phyloP scores from a whole-genome alignment of 257 asterid species.

The Solanum dulcamara region DNA sequence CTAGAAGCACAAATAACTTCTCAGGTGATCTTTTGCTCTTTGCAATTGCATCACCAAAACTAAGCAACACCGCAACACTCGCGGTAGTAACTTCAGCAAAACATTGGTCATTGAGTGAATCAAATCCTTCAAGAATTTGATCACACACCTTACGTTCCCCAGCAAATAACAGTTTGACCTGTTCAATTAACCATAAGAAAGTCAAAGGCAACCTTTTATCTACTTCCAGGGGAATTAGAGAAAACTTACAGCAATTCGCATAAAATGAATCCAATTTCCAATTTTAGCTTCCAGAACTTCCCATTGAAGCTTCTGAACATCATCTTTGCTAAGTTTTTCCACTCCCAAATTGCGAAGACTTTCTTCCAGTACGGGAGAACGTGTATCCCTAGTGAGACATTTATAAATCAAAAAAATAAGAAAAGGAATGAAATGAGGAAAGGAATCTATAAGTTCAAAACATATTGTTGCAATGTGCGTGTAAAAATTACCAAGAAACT shows the following conservation, averaged over 20 bases:
- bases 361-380: slow-evolving; percentile 88
- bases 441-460: background rate
- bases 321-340: slow-evolving; percentile 97
- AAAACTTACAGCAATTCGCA: slow-evolving; percentile 90
- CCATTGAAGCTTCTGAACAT: slow-evolving; percentile 99
- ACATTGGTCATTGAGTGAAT: slow-evolving; percentile 78
- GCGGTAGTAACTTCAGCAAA: slow-evolving; percentile 86
- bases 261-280: slow-evolving; percentile 98
- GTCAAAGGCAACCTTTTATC: background rate
- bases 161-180: slow-evolving; percentile 91
- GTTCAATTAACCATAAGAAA: slow-evolving; percentile 17
- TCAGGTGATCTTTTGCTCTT: slow-evolving; percentile 99
- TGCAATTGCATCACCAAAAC: slow-evolving; percentile 99
- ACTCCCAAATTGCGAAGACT: slow-evolving; percentile 93
- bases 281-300: slow-evolving; percentile 97
- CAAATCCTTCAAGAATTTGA: slow-evolving; percentile 81
- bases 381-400: slow-evolving; percentile 51
- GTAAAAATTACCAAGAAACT: background rate
- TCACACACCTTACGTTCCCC: slow-evolving; percentile 97
- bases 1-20: slow-evolving; percentile 89
- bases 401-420: background rate
- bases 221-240: background rate
- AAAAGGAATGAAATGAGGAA: background rate
- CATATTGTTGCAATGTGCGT: background rate
- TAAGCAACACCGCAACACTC: slow-evolving; percentile 83